Evolutionary conservation across 2,329 filamentous ascomycete species (phyloP).

Genomic region (Chaetomium globosum): DNA sequence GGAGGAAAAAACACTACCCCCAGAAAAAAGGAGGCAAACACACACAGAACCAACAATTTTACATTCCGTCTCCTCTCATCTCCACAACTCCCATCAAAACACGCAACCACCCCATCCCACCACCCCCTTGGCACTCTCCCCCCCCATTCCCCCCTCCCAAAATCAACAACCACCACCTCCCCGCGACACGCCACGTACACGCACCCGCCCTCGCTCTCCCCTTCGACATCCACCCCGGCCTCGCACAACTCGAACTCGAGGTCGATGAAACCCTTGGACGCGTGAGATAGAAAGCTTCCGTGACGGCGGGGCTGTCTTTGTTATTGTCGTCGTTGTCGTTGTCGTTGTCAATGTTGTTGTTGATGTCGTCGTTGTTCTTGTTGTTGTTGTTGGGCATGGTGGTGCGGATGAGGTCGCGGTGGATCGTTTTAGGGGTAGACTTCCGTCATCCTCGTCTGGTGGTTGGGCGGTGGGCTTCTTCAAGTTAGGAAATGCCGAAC

Average conservation of each 20-base stretch:
- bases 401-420: conserved; percentile 14
- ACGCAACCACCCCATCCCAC: not conserved
- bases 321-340: too few relatives aligned
- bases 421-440: conserved; percentile 15
- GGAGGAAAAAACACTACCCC: too few relatives aligned
- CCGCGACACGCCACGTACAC: conserved; percentile 19
- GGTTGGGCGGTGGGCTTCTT: not conserved
- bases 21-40: too few relatives aligned
- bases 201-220: conserved; percentile 5
- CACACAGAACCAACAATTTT: too few relatives aligned
- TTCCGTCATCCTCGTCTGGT: not conserved
- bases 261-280: conserved; percentile 13
- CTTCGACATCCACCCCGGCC: conserved; percentile 22
- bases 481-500: not conserved
- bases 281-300: conserved; percentile 11
- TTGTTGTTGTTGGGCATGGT: not conserved
- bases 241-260: not conserved
- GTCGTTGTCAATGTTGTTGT: too few relatives aligned
- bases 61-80: too few relatives aligned
- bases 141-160: conserved; percentile 15
- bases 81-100: not conserved
- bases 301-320: not conserved
- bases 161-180: conserved; percentile 29
- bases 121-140: not conserved
- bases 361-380: too few relatives aligned